These are phyloP conservation scores for Diaporthe capsici DNA, from an alignment of 2,329 filamentous ascomycete species.

Conservation along the genomic window DNA sequence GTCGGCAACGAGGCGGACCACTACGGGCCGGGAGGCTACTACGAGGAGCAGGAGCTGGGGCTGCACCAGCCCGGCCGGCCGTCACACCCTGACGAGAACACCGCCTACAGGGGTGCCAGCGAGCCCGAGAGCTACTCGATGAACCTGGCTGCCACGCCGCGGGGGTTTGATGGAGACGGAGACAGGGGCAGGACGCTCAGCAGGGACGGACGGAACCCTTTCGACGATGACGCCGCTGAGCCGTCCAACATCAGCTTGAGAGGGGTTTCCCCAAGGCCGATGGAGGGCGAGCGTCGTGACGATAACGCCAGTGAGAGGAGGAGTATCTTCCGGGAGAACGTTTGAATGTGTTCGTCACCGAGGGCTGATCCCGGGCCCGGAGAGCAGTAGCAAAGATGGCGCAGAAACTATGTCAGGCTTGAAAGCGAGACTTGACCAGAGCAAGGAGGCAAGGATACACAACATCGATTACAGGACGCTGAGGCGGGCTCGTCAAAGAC, in stretches of 20 bases:
- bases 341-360: constrained; percentile 57
- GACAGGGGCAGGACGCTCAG: constrained; percentile 60
- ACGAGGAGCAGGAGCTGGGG: constrained; percentile 83
- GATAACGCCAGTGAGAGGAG: constrained; percentile 68
- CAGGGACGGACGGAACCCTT: constrained; percentile 71
- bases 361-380: background rate
- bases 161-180: constrained; percentile 46
- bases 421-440: background rate
- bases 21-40: constrained; percentile 74
- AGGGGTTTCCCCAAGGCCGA: constrained; percentile 83
- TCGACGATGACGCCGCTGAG: constrained; percentile 76
- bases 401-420: background rate
- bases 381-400: background rate
- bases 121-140: constrained; percentile 59
- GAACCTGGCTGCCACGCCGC: constrained; percentile 60
- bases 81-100: constrained; percentile 53
- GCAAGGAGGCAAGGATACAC: background rate
- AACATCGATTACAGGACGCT: background rate
- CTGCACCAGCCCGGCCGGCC: constrained; percentile 71
- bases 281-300: constrained; percentile 62
- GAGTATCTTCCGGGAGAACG: constrained; percentile 79
- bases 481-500: background rate
- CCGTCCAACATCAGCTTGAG: constrained; percentile 73
- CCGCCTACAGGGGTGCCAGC: constrained; percentile 51
- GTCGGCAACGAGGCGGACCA: constrained; percentile 81